Evolutionary conservation across 108 stramenopile genomes (phyloP).

Genomic region (Cyclostephanos invisitatus): DNA sequence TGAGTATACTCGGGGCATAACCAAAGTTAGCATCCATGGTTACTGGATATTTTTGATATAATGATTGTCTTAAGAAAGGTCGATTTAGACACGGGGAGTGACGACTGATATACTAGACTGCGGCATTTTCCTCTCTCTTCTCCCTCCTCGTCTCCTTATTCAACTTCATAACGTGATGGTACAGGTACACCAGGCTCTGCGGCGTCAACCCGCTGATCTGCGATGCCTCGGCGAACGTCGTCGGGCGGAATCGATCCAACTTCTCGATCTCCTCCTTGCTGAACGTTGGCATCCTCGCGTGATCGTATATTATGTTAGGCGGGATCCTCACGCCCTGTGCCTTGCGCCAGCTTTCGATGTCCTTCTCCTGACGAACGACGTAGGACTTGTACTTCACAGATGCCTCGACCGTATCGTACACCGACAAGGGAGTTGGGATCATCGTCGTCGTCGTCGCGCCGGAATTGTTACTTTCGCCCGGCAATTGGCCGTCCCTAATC

Average conservation of each 20-base stretch:
- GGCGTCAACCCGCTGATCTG: constrained; percentile 95
- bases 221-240: constrained; percentile 92
- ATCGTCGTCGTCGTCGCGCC: constrained; percentile 3
- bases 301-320: constrained; percentile 79
- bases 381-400: constrained; percentile 89
- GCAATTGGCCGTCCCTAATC: neutral
- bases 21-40: neutral
- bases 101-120: neutral
- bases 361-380: constrained; percentile 85
- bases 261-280: constrained; percentile 93
- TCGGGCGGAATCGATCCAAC: constrained; percentile 66
- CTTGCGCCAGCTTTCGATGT: constrained; percentile 93
- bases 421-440: constrained; percentile 61
- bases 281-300: constrained; percentile 79
- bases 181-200: constrained; percentile 91
- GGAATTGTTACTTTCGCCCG: constrained; percentile 16
- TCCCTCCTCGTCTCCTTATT: constrained; percentile 63
- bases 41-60: neutral
- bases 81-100: constrained; percentile 10
- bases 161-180: constrained; percentile 81
- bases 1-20: neutral
- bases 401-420: constrained; percentile 93
- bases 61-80: neutral
- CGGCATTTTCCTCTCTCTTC: constrained; percentile 17
- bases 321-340: constrained; percentile 91